phyloP scores from a whole-genome alignment of 2,329 filamentous ascomycete genomes.

The Moelleriella libera region DNA sequence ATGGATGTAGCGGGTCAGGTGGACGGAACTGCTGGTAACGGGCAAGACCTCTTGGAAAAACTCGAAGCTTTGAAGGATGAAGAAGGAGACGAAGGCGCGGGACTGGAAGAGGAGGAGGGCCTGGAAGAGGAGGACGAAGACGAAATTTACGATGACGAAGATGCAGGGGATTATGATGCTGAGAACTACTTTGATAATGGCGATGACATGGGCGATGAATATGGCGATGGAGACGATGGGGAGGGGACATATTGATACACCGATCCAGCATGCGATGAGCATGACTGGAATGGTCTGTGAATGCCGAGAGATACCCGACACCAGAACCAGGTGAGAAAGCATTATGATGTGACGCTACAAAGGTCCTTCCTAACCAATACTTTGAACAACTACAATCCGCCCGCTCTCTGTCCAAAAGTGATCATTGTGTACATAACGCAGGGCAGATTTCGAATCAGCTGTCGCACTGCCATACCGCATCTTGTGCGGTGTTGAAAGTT shows the following conservation, averaged over 20 bases:
- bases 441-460: neutral
- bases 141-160: constrained; percentile 40
- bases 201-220: constrained; percentile 38
- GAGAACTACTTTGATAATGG: constrained; percentile 47
- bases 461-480: too few relatives aligned
- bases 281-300: neutral
- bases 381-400: neutral
- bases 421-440: neutral
- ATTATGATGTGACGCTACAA: too few relatives aligned
- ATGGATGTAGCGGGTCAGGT: constrained; percentile 14
- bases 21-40: constrained; percentile 14
- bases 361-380: neutral
- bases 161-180: constrained; percentile 46
- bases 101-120: constrained; percentile 36
- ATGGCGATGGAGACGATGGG: constrained; percentile 36
- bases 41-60: constrained; percentile 26
- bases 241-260: constrained; percentile 22
- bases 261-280: neutral
- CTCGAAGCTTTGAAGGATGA: constrained; percentile 34
- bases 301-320: too few relatives aligned
- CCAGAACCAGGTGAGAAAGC: too few relatives aligned
- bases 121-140: constrained; percentile 31
- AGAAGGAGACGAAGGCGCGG: constrained; percentile 32
- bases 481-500: too few relatives aligned
- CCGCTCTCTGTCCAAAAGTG: neutral